Percentiles rank a stretch among this genome's conserved stretches.
phyloP scores from a whole-genome alignment of 371 early-diverging fungal species.

The Caulochytrium protostelioides region DNA sequence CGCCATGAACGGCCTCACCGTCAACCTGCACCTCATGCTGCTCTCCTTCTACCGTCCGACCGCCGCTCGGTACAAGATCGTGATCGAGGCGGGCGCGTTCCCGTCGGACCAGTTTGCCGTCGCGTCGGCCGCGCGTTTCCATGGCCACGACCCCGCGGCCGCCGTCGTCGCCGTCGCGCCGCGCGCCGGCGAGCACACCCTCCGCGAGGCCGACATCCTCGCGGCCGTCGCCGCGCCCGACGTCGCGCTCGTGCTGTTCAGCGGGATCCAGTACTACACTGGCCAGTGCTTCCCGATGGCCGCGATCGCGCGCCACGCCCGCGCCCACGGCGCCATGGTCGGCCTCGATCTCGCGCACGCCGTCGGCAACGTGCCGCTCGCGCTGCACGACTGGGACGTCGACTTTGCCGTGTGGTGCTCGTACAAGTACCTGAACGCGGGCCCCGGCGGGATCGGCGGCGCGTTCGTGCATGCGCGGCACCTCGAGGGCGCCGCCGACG shows the following conservation, averaged over 20 bases:
- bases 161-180: constrained; percentile 54
- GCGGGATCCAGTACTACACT: constrained; percentile 89
- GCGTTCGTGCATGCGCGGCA: constrained; percentile 39
- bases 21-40: constrained; percentile 73
- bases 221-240: constrained; percentile 37
- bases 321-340: constrained; percentile 65
- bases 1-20: constrained; percentile 75
- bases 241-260: constrained; percentile 69
- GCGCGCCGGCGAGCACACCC: constrained; percentile 40
- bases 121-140: constrained; percentile 60
- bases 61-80: constrained; percentile 45
- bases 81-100: constrained; percentile 82
- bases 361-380: constrained; percentile 70
- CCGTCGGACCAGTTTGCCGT: constrained; percentile 87
- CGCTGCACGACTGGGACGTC: constrained; percentile 84
- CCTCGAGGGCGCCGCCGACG: background rate
- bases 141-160: constrained; percentile 44
- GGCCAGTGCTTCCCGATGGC: constrained; percentile 82
- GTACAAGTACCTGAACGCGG: constrained; percentile 90
- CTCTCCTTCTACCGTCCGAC: constrained; percentile 81
- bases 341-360: constrained; percentile 95
- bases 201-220: constrained; percentile 64
- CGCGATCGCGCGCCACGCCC: constrained; percentile 59
- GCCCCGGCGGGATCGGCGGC: constrained; percentile 81
- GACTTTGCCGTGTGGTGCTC: constrained; percentile 98